A percentile compares a stretch with the other conserved stretches of the same genome.
phyloP scores from a whole-genome alignment of 331 rosid genomes.

The Pyracantha coccinea region DNA sequence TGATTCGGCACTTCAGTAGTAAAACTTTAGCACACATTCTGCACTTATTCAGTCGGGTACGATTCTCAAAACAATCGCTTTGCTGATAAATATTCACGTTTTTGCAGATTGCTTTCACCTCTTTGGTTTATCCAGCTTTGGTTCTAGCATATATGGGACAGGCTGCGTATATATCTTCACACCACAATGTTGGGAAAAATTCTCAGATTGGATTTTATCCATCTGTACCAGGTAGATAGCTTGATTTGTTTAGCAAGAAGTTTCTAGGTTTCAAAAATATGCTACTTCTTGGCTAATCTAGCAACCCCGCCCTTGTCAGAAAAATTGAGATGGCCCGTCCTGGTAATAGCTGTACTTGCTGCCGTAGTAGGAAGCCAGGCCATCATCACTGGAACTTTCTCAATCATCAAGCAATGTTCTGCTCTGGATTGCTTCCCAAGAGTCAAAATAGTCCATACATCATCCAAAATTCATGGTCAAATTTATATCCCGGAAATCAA shows the following conservation, averaged over 20 bases:
- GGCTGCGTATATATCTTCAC: slow-evolving; percentile 80
- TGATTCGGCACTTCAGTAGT: background rate
- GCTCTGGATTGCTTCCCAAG: slow-evolving; percentile 87
- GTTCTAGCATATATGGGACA: slow-evolving; percentile 97
- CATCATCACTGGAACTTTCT: slow-evolving; percentile 92
- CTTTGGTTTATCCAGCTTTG: slow-evolving; percentile 82
- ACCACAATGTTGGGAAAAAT: slow-evolving; percentile 23
- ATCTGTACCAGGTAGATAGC: slow-evolving; percentile 82
- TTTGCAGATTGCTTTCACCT: slow-evolving; percentile 93
- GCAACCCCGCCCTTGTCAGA: slow-evolving; percentile 37
- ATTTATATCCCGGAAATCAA: slow-evolving; percentile 95
- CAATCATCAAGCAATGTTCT: slow-evolving; percentile 88
- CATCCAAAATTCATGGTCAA: slow-evolving; percentile 91
- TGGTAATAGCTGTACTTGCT: slow-evolving; percentile 80
- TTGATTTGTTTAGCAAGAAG: slow-evolving; percentile 11
- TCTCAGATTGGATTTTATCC: slow-evolving; percentile 57
- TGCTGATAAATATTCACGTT: background rate
- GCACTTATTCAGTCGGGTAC: background rate
- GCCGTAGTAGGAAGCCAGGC: slow-evolving; percentile 99
- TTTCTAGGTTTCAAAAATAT: background rate
- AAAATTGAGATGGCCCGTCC: slow-evolving; percentile 81
- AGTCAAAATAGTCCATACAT: slow-evolving; percentile 89
- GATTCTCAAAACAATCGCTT: background rate
- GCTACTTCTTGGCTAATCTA: slow-evolving; percentile 19
- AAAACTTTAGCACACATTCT: background rate